Base-by-base conservation (phyloP, 192 early-diverging fungal genomes). In the Coemansia sp. region DNA sequence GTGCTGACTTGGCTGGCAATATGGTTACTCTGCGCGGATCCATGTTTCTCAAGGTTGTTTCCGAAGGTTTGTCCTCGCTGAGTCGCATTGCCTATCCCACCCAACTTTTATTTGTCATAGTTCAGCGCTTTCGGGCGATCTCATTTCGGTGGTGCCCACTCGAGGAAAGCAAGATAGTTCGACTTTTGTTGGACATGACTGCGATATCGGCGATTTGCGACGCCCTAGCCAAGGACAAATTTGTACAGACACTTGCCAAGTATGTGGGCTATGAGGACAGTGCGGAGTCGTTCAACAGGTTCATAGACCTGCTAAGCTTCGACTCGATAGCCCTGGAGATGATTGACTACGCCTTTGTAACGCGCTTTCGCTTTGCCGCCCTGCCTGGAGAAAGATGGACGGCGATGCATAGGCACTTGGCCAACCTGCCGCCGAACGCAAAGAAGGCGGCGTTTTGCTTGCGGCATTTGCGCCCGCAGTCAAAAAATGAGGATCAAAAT, bases 371-470 rank as follows among this genome's bases (percentile, higher is more conserved):
- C 5, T 62, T 74, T 63, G 63, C 45, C 1, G 42, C 34, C 14
- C 3, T 17, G 10, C 23, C 21, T 3, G 31, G 25, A 4, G 45
- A 25, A 39, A 48, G 2, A 1, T 63, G 51, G 57, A 15, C 60
- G 65, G 15, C 10, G 19, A 25, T 17, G 45, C 7, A 36, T 6
- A 9, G 9, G 9, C 38, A 39, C 34, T 61, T 23, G 59, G 29
- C 59, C 6, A 5, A 23, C 0, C 23, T 72, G 66, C 75, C 66
- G 3, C 60, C 66, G 9, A 46, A 75, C 0, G 27, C 74, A 1
- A 66, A 51, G 17, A 76, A 71, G 58, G 73, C 80, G 0, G 67
- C 73, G 17, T 66, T 74, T 38, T 77, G 64, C 23, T 25, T 83
- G 48, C 62, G 36, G 21, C 48, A 45, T 25, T 58, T 53, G 27